Conservation (phyloP, 2,329 filamentous ascomycete species). For the Fusarium sp. region DNA sequence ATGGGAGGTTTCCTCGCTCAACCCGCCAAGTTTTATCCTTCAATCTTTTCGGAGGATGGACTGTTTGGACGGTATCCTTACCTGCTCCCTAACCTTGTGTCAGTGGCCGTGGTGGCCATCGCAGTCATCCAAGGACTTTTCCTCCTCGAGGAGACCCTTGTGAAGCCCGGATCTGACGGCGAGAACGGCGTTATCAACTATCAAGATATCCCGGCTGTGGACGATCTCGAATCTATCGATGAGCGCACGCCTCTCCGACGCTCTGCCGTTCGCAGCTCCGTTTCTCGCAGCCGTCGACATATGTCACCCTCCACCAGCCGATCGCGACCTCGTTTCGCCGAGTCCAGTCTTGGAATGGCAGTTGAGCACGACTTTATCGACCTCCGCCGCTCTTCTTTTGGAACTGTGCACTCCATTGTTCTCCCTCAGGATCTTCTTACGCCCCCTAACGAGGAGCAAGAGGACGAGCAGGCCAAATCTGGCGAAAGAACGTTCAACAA, state of each 20-base stretch:
- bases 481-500: constrained; percentile 52
- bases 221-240: constrained; percentile 40
- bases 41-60: constrained; percentile 64
- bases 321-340: constrained; percentile 35
- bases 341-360: constrained; percentile 39
- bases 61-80: constrained; percentile 74
- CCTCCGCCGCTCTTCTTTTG: constrained; percentile 53
- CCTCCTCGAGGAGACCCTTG: constrained; percentile 65
- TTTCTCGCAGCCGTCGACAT: constrained; percentile 25
- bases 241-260: constrained; percentile 29
- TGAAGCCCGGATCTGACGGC: background rate
- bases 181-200: constrained; percentile 2
- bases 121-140: constrained; percentile 74
- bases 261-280: constrained; percentile 32
- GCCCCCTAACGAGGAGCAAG: constrained; percentile 27
- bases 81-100: constrained; percentile 55
- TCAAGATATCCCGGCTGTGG: constrained; percentile 38
- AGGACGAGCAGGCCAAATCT: constrained; percentile 11
- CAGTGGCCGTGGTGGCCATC: constrained; percentile 71
- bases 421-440: constrained; percentile 42
- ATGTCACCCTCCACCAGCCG: constrained; percentile 32
- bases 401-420: constrained; percentile 56
- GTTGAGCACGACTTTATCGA: constrained; percentile 41
- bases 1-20: constrained; percentile 81
- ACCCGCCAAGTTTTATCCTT: constrained; percentile 73